Percentiles rank a stretch among this genome's conserved stretches.
phyloP scores from a whole-genome alignment of 495 filamentous ascomycete species.

The Xylaria curta region DNA sequence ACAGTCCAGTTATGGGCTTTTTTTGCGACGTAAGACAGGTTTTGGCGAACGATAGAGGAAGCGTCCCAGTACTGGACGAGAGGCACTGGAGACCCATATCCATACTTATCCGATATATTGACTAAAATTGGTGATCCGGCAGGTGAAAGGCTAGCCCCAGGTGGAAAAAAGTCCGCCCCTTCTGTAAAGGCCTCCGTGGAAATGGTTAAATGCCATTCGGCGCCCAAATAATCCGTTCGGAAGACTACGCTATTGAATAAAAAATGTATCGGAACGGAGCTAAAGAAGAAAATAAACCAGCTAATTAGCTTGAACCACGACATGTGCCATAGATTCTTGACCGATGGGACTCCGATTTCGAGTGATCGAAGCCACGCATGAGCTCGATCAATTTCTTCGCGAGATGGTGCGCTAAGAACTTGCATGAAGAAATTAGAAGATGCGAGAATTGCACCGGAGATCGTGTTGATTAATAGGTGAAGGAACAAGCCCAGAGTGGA shows the following conservation, averaged over 20 bases:
- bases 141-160: conserved; percentile 26
- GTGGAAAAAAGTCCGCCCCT: conserved; percentile 23
- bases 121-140: conserved; percentile 6
- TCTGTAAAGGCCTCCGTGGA: conserved; percentile 22
- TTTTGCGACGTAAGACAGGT: conserved; percentile 19
- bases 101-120: no score
- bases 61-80: conserved; percentile 21
- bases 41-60: not conserved
- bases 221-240: conserved; percentile 22
- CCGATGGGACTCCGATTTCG: conserved; percentile 29
- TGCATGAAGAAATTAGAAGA: conserved; percentile 52
- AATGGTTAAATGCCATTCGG: conserved; percentile 28
- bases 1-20: conserved; percentile 13
- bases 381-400: conserved; percentile 26
- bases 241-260: conserved; percentile 33
- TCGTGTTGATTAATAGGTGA: conserved; percentile 45
- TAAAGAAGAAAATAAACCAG: conserved; percentile 22
- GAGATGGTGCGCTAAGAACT: conserved; percentile 26
- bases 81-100: conserved; percentile 12
- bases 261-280: conserved; percentile 28
- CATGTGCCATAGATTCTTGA: conserved; percentile 22
- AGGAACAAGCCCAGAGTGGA: conserved; percentile 22
- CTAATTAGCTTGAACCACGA: not conserved
- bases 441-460: conserved; percentile 38
- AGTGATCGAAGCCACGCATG: conserved; percentile 26